Base-by-base conservation (phyloP, 1,139 yeast species). In the Hyphopichia pseudoburtonii region DNA sequence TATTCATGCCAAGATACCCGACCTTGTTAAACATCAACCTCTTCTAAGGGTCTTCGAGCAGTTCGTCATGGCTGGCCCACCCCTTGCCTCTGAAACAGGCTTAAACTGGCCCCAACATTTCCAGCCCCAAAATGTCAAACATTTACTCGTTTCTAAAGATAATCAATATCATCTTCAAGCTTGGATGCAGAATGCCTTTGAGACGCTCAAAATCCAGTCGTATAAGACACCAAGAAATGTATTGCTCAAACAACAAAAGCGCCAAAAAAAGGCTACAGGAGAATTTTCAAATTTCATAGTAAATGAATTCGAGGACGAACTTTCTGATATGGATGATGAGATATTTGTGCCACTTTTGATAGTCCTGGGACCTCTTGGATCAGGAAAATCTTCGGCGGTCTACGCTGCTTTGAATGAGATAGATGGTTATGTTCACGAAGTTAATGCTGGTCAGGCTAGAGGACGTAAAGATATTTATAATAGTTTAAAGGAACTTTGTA, bases 331-430 rank as follows among this genome's bases (percentile, higher is more conserved):
- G 2, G 67, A 64, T 21, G 66, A 61, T 23, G 72, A 66, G 15
- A 41, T 61, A 0, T 79, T 73, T 47, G 73, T 80, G 2, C 92
- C 92, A 0, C 52, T 84, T 5, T 58, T 88, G 48, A 76, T 92
- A 4, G 52, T 92, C 2, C 68, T 73, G 41, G 98, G 98, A 0
- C 77, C 81, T 0, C 57, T 73, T 1, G 96, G 96, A 0, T 69
- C 79, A 7, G 95, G 96, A 1, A 92, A 92, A 56, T 83, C 95
- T 0, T 73, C 89, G 0, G 62, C 90, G 0, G 71, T 92, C 0
- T 78, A 86, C 46, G 79, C 95, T 0, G 76, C 85, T 2, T 79
- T 86, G 54, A 66, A 75, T 7, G 81, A 81, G 39, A 51, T 84
- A 5, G 66, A 70, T 17, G 92, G 94, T 0, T 86, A 82, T 48